Percentiles rank a stretch among this genome's conserved stretches.
Conservation (phyloP, 179 eudicot genomes). For the Amaranthus tricolor region DNA sequence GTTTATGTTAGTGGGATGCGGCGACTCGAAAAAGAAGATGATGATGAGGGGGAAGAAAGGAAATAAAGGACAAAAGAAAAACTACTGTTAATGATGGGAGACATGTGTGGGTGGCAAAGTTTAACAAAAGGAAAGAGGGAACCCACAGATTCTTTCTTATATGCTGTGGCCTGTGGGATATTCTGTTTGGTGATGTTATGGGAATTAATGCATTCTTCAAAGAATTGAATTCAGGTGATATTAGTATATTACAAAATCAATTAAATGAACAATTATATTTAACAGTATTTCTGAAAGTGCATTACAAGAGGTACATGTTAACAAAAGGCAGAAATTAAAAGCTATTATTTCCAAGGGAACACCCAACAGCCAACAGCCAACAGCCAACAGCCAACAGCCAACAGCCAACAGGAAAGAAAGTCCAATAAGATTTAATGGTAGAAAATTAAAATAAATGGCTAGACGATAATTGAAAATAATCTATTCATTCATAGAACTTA, state of each 20-base stretch:
- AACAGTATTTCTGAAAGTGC: neutral
- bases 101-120: slow-evolving; percentile 22
- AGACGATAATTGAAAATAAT: too few relatives aligned
- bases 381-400: too few relatives aligned
- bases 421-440: too few relatives aligned
- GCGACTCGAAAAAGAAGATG: slow-evolving; percentile 20
- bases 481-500: too few relatives aligned
- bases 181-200: slow-evolving; percentile 4
- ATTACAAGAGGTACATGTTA: slow-evolving; percentile 3
- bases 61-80: neutral
- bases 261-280: neutral
- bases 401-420: too few relatives aligned
- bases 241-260: neutral
- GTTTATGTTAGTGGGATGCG: slow-evolving; percentile 11
- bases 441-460: too few relatives aligned
- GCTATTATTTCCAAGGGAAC: neutral
- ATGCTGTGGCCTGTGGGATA: slow-evolving; percentile 18
- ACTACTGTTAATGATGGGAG: slow-evolving; percentile 19
- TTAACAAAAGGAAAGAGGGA: neutral
- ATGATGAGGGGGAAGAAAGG: slow-evolving; percentile 6
- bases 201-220: slow-evolving; percentile 1
- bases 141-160: neutral
- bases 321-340: neutral
- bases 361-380: too few relatives aligned
- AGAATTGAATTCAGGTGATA: neutral